Conservation (phyloP, 1,284 basidiomycete species). For the Irpex sp. region DNA sequence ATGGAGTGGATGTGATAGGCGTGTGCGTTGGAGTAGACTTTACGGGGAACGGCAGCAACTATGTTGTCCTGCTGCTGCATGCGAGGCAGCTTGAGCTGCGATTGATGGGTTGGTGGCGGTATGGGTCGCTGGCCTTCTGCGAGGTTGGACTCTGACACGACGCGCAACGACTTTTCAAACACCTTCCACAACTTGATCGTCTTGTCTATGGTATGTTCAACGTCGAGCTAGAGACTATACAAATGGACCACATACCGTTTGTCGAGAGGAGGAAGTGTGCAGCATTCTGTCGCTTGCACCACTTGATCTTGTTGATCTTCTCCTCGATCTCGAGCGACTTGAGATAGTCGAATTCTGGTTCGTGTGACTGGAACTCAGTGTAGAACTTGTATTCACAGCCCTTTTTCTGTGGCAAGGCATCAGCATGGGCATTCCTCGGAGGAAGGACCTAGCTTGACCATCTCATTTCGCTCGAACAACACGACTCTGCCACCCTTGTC, state of each 20-base stretch:
- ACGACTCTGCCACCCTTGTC: constrained; percentile 99
- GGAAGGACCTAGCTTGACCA: constrained; percentile 54
- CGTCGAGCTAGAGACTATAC: background rate
- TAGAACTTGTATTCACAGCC: constrained; percentile 99
- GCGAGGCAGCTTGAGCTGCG: constrained; percentile 77
- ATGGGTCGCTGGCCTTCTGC: constrained; percentile 72
- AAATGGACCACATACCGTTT: constrained; percentile 63
- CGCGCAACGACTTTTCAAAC: constrained; percentile 95
- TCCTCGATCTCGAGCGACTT: constrained; percentile 99
- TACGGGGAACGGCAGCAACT: constrained; percentile 96
- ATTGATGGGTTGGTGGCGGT: constrained; percentile 52
- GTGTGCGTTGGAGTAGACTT: constrained; percentile 99
- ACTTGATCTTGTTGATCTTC: constrained; percentile 99
- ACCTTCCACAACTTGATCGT: constrained; percentile 99
- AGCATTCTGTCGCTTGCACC: constrained; percentile 97
- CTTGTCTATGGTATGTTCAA: constrained; percentile 68
- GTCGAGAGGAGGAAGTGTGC: constrained; percentile 98
- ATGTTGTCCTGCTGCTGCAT: constrained; percentile 97
- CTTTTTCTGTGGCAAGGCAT: constrained; percentile 73
- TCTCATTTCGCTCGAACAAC: constrained; percentile 97
- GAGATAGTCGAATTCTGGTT: constrained; percentile 99
- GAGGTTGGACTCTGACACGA: constrained; percentile 97
- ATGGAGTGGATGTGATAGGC: constrained; percentile 99
- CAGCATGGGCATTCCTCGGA: constrained; percentile 6
- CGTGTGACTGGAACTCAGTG: constrained; percentile 99